Conservation (phyloP, 306 rosid species). For the Acmispon strigosus region DNA sequence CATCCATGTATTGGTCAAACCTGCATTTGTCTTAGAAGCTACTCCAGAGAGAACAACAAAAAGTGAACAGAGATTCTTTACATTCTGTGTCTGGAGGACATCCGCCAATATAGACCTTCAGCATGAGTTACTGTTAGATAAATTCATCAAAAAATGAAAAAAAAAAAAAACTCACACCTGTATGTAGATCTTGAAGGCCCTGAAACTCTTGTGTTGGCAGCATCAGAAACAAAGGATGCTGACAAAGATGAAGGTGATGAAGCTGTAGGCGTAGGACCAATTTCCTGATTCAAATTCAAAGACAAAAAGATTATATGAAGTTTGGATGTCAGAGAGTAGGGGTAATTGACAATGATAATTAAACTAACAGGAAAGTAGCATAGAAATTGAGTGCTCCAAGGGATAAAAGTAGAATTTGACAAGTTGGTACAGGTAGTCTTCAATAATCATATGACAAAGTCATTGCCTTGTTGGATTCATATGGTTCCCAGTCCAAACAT, state of each 20-base stretch:
- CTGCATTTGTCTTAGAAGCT: slow-evolving; percentile 47
- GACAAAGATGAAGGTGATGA: slow-evolving; percentile 25
- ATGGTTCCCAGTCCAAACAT: slow-evolving; percentile 3
- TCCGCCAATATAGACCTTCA: slow-evolving; percentile 64
- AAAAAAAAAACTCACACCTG: slow-evolving; percentile 35
- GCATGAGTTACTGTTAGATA: slow-evolving; percentile 21
- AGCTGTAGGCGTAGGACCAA: slow-evolving; percentile 26
- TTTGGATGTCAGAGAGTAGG: slow-evolving; percentile 2
- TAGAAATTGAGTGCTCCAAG: not conserved
- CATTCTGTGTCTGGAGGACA: slow-evolving; percentile 55
- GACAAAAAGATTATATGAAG: not conserved
- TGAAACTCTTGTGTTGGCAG: slow-evolving; percentile 29
- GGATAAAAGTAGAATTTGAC: slow-evolving; percentile 1
- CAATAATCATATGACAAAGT: not conserved
- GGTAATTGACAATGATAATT: slow-evolving; percentile 4
- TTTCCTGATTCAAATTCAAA: slow-evolving; percentile 41
- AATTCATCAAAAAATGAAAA: slow-evolving; percentile 1
- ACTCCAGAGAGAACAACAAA: slow-evolving; percentile 54
- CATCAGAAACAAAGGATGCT: slow-evolving; percentile 23
- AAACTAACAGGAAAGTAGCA: not conserved
- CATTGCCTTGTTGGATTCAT: not conserved
- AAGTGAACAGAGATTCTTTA: slow-evolving; percentile 62
- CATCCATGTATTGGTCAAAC: slow-evolving; percentile 34
- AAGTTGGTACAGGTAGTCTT: not conserved
- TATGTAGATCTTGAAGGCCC: slow-evolving; percentile 44